A percentile compares a stretch with the other conserved stretches of the same genome.
Evolutionary conservation across 768 basidiomycete species (phyloP).

Genomic region (Boletus pseudopeckii): DNA sequence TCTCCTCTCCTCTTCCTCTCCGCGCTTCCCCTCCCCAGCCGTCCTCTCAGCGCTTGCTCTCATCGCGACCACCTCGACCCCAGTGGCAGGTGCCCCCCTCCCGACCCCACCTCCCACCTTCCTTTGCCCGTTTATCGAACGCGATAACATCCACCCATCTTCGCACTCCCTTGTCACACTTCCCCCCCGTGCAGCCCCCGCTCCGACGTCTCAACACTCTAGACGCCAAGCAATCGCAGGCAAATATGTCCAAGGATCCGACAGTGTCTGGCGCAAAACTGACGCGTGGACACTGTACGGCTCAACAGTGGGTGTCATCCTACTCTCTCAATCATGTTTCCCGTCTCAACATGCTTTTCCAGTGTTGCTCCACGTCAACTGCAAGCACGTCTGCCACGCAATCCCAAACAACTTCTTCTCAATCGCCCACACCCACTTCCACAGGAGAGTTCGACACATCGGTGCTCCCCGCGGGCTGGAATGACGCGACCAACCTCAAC

Average conservation of each 20-base stretch:
- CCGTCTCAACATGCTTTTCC: not conserved
- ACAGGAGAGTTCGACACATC: conserved; percentile 21
- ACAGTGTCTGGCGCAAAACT: conserved; percentile 58
- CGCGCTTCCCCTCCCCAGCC: conserved; percentile 43
- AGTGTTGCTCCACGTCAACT: conserved; percentile 19
- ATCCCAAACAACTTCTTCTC: conserved; percentile 1
- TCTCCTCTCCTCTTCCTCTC: conserved; percentile 1
- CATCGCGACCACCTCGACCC: conserved; percentile 46
- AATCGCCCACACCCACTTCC: conserved; percentile 11
- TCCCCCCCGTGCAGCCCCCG: not conserved
- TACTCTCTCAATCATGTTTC: not conserved
- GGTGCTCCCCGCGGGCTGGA: conserved; percentile 57
- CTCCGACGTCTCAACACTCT: conserved; percentile 3
- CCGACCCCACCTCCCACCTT: conserved; percentile 49
- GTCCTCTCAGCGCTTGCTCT: conserved; percentile 56
- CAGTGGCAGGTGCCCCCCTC: conserved; percentile 47
- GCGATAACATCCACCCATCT: conserved; percentile 5
- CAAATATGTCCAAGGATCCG: conserved; percentile 48
- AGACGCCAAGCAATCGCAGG: conserved; percentile 41
- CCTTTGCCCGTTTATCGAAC: conserved; percentile 51
- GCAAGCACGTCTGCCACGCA: conserved; percentile 1
- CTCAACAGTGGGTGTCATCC: conserved; percentile 50
- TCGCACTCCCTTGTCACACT: not conserved
- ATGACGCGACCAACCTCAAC: conserved; percentile 12
- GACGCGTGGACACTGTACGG: conserved; percentile 62